These are phyloP conservation scores for Entamoeba invadens DNA, from an alignment of 208 protist genomes.

Conservation along the genomic window DNA sequence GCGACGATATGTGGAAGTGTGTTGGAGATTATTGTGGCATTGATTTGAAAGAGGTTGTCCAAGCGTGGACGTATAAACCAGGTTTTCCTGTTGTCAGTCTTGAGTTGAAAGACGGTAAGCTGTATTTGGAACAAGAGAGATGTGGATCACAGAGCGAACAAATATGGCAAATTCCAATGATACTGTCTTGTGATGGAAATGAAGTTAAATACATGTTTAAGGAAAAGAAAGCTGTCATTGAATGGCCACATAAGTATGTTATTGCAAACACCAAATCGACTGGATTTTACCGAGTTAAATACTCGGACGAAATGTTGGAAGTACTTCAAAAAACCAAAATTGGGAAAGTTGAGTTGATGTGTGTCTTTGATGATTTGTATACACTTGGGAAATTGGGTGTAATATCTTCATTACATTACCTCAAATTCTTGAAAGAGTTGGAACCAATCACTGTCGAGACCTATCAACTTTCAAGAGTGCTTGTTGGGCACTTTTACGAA, in stretches of 20 bases:
- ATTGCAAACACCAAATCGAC: neutral
- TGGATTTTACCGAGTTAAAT: neutral
- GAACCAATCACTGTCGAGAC: neutral
- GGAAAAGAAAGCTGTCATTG: neutral
- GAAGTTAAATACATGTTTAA: neutral
- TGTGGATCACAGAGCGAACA: neutral
- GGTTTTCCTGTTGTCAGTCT: neutral
- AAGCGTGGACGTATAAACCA: neutral
- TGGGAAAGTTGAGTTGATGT: neutral
- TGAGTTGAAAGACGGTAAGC: neutral
- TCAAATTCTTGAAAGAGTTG: neutral
- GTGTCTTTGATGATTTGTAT: neutral
- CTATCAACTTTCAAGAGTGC: neutral
- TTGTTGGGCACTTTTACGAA: neutral
- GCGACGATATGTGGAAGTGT: neutral
- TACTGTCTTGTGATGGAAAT: neutral
- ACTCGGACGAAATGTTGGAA: neutral
- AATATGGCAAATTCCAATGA: neutral
- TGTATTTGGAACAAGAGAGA: neutral
- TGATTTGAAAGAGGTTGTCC: neutral
- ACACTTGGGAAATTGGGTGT: neutral
- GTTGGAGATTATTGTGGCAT: neutral
- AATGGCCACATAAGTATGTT: neutral
- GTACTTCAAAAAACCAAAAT: neutral
- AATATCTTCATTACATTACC: neutral